Evolutionary conservation across 306 rosid species (phyloP).

Genomic region (Trifolium fragiferum): DNA sequence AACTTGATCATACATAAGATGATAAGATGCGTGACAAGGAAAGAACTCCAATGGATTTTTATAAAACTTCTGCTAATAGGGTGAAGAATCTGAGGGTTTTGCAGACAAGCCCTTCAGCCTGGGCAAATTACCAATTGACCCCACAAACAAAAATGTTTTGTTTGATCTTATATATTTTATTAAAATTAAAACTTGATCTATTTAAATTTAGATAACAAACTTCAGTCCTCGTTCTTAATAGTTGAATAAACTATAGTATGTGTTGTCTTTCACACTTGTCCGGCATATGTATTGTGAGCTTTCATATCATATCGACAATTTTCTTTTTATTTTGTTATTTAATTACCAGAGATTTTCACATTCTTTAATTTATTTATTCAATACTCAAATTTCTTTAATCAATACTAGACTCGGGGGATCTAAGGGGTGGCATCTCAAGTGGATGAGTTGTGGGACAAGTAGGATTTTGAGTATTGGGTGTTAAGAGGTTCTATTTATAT

Average conservation of each 20-base stretch:
- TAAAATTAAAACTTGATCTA: background rate
- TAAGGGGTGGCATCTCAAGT: background rate
- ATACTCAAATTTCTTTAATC: background rate
- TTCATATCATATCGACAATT: background rate
- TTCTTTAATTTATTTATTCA: background rate
- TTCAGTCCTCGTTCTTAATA: background rate
- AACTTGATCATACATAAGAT: background rate
- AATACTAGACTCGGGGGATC: background rate
- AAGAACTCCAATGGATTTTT: background rate
- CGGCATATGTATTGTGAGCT: background rate
- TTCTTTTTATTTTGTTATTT: background rate
- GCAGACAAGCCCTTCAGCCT: background rate
- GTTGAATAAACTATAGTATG: background rate
- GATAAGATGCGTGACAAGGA: background rate
- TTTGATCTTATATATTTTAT: background rate
- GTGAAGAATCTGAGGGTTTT: background rate
- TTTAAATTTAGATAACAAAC: background rate
- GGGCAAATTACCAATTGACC: background rate
- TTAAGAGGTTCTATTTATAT: background rate
- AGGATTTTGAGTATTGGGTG: background rate
- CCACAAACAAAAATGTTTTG: background rate
- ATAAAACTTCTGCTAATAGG: background rate
- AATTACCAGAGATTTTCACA: no score
- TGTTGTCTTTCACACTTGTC: background rate
- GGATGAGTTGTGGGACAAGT: background rate